Conservation (phyloP, 495 filamentous ascomycete species). For the Aspergillus funiculosus region DNA sequence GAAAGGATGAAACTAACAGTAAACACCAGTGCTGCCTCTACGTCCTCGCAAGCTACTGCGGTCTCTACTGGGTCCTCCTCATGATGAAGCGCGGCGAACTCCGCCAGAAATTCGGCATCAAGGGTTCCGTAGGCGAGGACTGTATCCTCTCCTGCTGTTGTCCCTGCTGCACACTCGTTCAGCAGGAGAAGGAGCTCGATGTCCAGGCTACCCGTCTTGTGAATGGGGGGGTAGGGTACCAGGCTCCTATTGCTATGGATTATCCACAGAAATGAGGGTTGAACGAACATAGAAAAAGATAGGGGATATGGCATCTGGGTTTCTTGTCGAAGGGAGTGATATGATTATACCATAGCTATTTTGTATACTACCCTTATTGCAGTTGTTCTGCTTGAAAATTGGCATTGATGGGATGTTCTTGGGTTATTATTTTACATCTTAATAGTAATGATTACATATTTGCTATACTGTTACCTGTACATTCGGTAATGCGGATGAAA, state of each 20-base stretch:
- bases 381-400: no score
- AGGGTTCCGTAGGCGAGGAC: slow-evolving; percentile 48
- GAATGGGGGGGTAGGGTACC: slow-evolving; percentile 14
- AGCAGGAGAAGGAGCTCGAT: slow-evolving; percentile 50
- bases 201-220: slow-evolving; percentile 9
- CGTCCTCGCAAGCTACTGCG: slow-evolving; percentile 28
- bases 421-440: no score
- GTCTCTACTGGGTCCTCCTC: slow-evolving; percentile 35
- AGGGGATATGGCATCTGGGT: neutral
- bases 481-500: no score
- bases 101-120: slow-evolving; percentile 47
- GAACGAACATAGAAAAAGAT: neutral
- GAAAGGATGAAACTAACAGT: no score
- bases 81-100: slow-evolving; percentile 51
- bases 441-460: no score
- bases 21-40: slow-evolving; percentile 21
- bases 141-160: slow-evolving; percentile 48
- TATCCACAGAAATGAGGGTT: slow-evolving; percentile 6
- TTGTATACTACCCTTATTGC: no score
- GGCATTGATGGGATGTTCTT: no score
- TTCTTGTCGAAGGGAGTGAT: no score
- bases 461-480: no score
- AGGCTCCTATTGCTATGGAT: slow-evolving; percentile 17
- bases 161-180: slow-evolving; percentile 47
- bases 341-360: no score